Evolutionary conservation across 129 eudicot genomes (phyloP), one percentile per base, ranked within the genome.

Genomic region (Solidago caesia): DNA sequence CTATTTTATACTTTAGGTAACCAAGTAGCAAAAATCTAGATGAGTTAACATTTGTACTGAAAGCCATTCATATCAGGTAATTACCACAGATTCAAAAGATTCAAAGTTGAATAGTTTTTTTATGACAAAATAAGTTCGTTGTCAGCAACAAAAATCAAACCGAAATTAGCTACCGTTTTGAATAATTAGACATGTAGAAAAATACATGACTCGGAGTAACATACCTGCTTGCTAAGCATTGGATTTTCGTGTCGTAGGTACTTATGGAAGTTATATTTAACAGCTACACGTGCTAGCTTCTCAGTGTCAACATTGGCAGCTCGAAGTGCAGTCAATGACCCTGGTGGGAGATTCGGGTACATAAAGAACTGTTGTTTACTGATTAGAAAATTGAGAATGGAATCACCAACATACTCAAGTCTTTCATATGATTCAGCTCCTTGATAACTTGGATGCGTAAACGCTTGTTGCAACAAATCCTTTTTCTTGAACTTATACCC

Each of bases 281-380:
- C 84, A 7, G 95, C 91, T 3, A 70, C 86, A 16, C 90, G 90
- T 65, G 94, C 94, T 59, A 88, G 79, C 77, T 85, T 88, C 73
- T 88, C 94, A 2, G 90, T 88, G 77, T 88, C 94, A 57, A 85
- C 88, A 71, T 88, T 88, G 6, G 96, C 91, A 76, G 96, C 89
- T 61, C 96, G 89, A 6, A 89, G 89, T 62, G 96, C 81, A 47
- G 91, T 74, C 82, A 89, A 80, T 43, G 77, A 77, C 39, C 96
- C 96, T 15, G 91, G 91, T 43, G 91, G 83, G 74, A 86, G 89
- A 80, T 82, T 66, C 61, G 89, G 96, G 64, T 89, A 86, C 84
- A 61, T 77, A 45, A 44, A 77, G 81, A 82, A 89, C 25, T 86
- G 91, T 10, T 84, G 83, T 80, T 82, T 84, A 43, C 91, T 84